Conservation (phyloP, 768 basidiomycete genomes). For the Pleurotus tuoliensis region DNA sequence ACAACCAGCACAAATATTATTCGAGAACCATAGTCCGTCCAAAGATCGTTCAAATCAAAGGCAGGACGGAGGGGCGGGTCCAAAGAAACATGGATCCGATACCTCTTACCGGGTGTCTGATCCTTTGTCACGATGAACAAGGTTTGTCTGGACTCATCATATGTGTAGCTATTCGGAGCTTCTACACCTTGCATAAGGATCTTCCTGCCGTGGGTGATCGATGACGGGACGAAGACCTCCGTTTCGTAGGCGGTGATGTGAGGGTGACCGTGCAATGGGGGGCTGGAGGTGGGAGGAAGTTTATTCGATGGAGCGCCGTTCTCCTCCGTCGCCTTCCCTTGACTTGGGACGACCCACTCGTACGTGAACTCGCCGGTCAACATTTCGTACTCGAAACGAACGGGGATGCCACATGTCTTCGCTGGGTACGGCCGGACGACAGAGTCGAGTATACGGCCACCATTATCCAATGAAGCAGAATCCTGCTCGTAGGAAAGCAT, state of each 20-base stretch:
- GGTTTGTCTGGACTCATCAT: constrained; percentile 71
- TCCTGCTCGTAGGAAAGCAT: constrained; percentile 57
- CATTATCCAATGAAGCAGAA: constrained; percentile 74
- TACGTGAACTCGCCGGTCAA: constrained; percentile 63
- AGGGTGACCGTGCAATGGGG: constrained; percentile 37
- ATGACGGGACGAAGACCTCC: constrained; percentile 77
- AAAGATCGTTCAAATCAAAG: constrained; percentile 61
- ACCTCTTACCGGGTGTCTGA: constrained; percentile 34
- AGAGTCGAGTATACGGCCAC: constrained; percentile 70
- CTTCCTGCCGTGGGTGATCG: constrained; percentile 52
- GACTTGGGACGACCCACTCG: constrained; percentile 52
- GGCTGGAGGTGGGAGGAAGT: constrained; percentile 23
- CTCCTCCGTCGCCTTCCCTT: constrained; percentile 9
- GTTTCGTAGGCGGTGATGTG: constrained; percentile 56
- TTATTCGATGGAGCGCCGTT: neutral
- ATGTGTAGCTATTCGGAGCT: constrained; percentile 44
- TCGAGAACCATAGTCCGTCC: constrained; percentile 44
- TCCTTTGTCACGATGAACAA: constrained; percentile 57
- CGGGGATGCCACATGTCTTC: constrained; percentile 84
- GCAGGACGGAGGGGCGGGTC: constrained; percentile 45
- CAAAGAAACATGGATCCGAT: constrained; percentile 39
- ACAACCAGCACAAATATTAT: constrained; percentile 15
- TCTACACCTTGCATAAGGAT: constrained; percentile 57
- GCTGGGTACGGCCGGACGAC: constrained; percentile 90
- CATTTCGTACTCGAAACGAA: constrained; percentile 72